Evolutionary conservation across 2,329 filamentous ascomycete genomes (phyloP), one percentile per base, ranked within the genome.

Genomic region (Didymellaceae sp.): DNA sequence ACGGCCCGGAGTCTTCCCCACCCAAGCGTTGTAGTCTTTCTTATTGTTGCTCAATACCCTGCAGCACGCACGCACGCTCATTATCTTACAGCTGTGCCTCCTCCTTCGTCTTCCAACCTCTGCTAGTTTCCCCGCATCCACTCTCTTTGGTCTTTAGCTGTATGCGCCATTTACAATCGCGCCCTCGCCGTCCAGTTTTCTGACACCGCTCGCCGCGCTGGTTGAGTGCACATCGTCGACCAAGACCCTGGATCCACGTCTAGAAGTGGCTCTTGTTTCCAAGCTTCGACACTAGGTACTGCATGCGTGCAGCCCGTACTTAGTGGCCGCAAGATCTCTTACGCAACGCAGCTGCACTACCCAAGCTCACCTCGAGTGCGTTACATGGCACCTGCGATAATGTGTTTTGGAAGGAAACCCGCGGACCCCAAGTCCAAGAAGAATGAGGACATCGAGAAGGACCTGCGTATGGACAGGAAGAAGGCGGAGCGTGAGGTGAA

Each of bases 401-500:
- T 80, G 78, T 80, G 78, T 69, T 80, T 80, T 71, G 78, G 78
- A 61, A 74, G 74, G 58, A 80, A 78, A 66, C 67, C 76, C 52
- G 74, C 76, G 46, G 77, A 80, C 61, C 76, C 77, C 11, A 74
- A 76, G 38, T 73, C 73, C 52, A 72, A 72, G 67, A 76, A 77
- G 65, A 80, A 79, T 74, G 84, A 71, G 63, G 90, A 94, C 73
- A 91, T 99, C 63, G 94, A 99, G 71, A 90, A 88, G 76, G 78
- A 85, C 66, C 84, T 99, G 65, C 88, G 90, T 55, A 84, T 86
- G 64, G 94, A 97, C 78, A 91, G 93, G 78, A 96, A 94, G 82
- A 83, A 82, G 61, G 82, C 94, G 81, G 79, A 88, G 48, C 88
- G 88, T 70, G 92, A 96, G 71, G 90, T 97, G 68, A 99, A 97